Evolutionary conservation across 2,329 filamentous ascomycete species (phyloP).

Genomic region (Aspergillus aculeatus): DNA sequence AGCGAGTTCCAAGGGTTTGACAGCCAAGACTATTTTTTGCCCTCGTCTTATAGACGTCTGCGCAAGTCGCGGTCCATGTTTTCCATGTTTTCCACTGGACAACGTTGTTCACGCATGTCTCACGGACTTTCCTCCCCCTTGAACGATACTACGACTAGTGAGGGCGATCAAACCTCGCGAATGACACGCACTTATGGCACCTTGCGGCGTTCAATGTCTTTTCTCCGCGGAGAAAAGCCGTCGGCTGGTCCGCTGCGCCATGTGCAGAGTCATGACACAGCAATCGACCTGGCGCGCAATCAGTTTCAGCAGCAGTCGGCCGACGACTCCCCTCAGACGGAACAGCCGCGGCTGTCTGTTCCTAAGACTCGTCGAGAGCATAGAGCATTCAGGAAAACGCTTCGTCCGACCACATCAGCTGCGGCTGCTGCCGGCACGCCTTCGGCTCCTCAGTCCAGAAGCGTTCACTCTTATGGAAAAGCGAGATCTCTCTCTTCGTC

Average conservation of each 20-base stretch:
- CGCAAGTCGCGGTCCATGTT: slow-evolving; percentile 52
- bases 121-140: slow-evolving; percentile 16
- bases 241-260: slow-evolving; percentile 20
- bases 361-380: slow-evolving; percentile 29
- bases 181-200: slow-evolving; percentile 21
- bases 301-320: slow-evolving; percentile 36
- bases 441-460: slow-evolving; percentile 4
- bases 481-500: slow-evolving; percentile 42
- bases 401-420: slow-evolving; percentile 31
- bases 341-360: slow-evolving; percentile 25
- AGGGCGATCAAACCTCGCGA: neutral
- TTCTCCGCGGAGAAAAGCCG: slow-evolving; percentile 34
- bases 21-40: slow-evolving; percentile 38
- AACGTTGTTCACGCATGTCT: slow-evolving; percentile 26
- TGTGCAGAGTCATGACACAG: slow-evolving; percentile 37
- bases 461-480: slow-evolving; percentile 21
- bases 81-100: slow-evolving; percentile 48
- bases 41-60: slow-evolving; percentile 49
- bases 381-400: slow-evolving; percentile 39
- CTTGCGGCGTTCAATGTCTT: slow-evolving; percentile 45
- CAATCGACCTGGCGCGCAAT: slow-evolving; percentile 43
- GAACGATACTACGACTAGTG: slow-evolving; percentile 7
- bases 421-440: slow-evolving; percentile 14
- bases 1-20: slow-evolving; percentile 36
- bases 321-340: slow-evolving; percentile 17